Base-by-base conservation (phyloP, 1,139 yeast genomes). In the Suhomyces wounanorum region DNA sequence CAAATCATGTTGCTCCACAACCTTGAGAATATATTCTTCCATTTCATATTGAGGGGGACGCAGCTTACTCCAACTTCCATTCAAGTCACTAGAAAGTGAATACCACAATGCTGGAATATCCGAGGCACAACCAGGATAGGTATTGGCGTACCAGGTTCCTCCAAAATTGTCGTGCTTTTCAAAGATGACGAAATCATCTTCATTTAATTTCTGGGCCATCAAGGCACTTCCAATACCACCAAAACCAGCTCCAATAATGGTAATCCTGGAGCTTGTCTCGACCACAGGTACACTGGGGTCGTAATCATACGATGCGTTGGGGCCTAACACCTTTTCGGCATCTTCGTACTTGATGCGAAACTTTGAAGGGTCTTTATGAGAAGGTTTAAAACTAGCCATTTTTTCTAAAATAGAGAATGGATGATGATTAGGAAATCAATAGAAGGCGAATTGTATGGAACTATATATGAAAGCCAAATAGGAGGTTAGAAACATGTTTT, bases 61-160 rank as follows among this genome's bases (percentile, higher is more conserved):
- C 18, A 74, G 51, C 53, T 70, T 69, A 50, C 72, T 68, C 83
- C 83, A 79, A 45, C 69, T 71, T 37, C 63, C 65, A 56, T 72
- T 76, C 56, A 78, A 64, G 49, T 69, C 78, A 47, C 67, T 68
- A 23, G 69, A 72, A 47, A 70, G 70, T 30, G 78, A 72, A 52
- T 78, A 77, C 77, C 81, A 79, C 33, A 77, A 59, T 1, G 80
- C 78, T 3, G 83, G 84, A 49, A 78, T 73, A 58, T 77, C 81
- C 25, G 78, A 72, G 37, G 82, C 83, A 59, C 81, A 78, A 6
- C 83, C 83, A 3, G 83, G 84, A 55, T 79, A 79, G 3, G 80
- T 69, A 56, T 79, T 79, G 46, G 81, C 79, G 61, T 71, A 74
- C 84, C 84, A 79, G 37, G 82, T 78, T 6, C 84, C 84, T n/a